A percentile compares a stretch with the other conserved stretches of the same genome.
phyloP scores from a whole-genome alignment of 148 eudicot species.

The Rhododendron ferrugineum region DNA sequence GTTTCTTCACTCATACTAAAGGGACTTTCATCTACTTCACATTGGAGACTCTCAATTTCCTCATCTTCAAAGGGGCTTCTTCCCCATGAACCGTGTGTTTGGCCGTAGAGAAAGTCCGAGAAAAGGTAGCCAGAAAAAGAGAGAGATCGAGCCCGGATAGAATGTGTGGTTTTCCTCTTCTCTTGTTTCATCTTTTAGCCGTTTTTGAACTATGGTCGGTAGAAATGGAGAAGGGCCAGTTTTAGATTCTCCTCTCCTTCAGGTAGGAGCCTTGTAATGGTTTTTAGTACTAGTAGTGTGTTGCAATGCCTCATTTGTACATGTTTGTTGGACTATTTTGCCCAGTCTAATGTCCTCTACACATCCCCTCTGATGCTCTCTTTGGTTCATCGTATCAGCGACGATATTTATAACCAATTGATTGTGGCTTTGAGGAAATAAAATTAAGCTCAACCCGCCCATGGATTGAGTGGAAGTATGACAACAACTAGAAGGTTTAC shows the following conservation, averaged over 20 bases:
- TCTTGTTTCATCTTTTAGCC: background rate
- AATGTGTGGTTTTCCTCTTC: background rate
- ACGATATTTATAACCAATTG: background rate
- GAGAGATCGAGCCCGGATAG: background rate
- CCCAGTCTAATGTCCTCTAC: background rate
- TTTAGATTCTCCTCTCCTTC: background rate
- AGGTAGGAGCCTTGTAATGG: background rate
- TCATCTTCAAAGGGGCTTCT: slow-evolving; percentile 89
- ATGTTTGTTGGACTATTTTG: background rate
- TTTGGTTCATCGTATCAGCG: background rate
- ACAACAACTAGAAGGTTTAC: background rate
- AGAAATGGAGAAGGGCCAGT: background rate
- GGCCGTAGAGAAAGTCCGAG: background rate
- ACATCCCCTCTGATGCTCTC: background rate
- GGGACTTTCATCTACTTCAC: slow-evolving; percentile 94
- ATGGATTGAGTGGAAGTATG: background rate
- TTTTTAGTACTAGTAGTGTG: background rate
- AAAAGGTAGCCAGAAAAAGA: background rate
- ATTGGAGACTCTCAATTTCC: slow-evolving; percentile 82
- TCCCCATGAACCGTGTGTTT: slow-evolving; percentile 11
- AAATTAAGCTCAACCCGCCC: background rate
- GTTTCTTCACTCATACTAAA: slow-evolving; percentile 84
- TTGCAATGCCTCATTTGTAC: background rate
- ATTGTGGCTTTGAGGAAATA: background rate
- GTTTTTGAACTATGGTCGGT: background rate